Evolutionary conservation across 768 basidiomycete species (phyloP).

Genomic region (Pleurotus citrinopileatus): DNA sequence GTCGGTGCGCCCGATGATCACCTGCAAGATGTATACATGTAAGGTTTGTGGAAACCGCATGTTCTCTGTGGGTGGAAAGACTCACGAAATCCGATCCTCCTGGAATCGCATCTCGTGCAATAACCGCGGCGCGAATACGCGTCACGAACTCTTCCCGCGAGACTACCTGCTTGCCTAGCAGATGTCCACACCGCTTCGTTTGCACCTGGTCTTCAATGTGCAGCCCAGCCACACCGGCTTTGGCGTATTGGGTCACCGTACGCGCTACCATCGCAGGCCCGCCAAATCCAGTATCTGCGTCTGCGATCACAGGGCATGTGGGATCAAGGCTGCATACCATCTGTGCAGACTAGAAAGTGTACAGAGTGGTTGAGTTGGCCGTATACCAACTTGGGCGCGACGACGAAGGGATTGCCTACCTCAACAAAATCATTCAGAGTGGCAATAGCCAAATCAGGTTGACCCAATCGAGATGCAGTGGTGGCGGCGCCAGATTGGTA

Average conservation of each 20-base stretch:
- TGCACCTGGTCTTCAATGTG: slow-evolving; percentile 86
- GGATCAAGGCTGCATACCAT: slow-evolving; percentile 70
- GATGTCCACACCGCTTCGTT: slow-evolving; percentile 77
- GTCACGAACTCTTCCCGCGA: slow-evolving; percentile 73
- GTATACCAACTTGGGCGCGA: too few species aligned
- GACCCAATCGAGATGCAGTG: slow-evolving; percentile 74
- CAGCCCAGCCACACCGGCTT: slow-evolving; percentile 68
- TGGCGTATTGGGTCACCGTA: slow-evolving; percentile 65
- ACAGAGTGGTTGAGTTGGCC: background rate
- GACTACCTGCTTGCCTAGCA: slow-evolving; percentile 80
- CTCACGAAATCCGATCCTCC: slow-evolving; percentile 72
- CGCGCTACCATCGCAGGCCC: slow-evolving; percentile 75
- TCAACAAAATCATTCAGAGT: slow-evolving; percentile 76
- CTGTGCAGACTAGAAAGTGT: slow-evolving; percentile 48
- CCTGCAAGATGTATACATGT: slow-evolving; percentile 13
- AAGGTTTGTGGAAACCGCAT: too few species aligned
- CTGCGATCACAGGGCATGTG: slow-evolving; percentile 71
- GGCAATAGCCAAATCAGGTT: slow-evolving; percentile 75
- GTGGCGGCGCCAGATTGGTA: slow-evolving; percentile 84
- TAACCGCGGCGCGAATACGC: slow-evolving; percentile 74
- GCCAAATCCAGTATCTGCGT: slow-evolving; percentile 80
- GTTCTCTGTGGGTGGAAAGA: background rate
- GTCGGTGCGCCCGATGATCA: slow-evolving; percentile 52
- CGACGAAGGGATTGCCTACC: slow-evolving; percentile 24
- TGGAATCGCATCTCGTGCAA: slow-evolving; percentile 75